phyloP scores from a whole-genome alignment of 805 yeast species.

The Vanderwaltozyma tropicalis region DNA sequence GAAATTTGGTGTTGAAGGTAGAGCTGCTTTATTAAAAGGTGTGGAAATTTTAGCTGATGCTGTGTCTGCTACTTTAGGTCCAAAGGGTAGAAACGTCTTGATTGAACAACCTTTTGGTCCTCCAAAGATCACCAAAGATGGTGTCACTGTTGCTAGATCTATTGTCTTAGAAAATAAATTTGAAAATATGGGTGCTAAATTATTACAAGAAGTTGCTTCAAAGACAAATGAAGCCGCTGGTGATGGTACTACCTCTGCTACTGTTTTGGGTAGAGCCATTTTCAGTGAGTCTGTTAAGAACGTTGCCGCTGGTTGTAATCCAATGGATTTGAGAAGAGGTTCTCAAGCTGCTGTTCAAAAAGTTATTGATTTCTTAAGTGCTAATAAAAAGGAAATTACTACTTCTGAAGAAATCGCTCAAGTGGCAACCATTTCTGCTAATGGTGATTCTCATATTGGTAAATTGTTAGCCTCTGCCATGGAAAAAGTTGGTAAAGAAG shows the following conservation, averaged over 20 bases:
- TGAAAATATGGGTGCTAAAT: constrained; percentile 93
- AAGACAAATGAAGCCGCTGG: constrained; percentile 97
- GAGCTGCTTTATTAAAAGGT: constrained; percentile 89
- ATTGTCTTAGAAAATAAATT: constrained; percentile 77
- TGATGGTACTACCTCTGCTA: constrained; percentile 97
- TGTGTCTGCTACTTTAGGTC: constrained; percentile 92
- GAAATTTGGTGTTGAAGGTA: constrained; percentile 93
- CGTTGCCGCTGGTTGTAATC: constrained; percentile 98
- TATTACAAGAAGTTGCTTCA: constrained; percentile 92
- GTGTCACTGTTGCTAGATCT: constrained; percentile 92
- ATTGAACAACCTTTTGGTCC: constrained; percentile 95
- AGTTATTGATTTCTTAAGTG: constrained; percentile 72
- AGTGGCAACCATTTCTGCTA: constrained; percentile 96
- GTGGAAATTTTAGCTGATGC: constrained; percentile 94
- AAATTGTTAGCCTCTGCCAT: constrained; percentile 84
- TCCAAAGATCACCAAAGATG: constrained; percentile 98
- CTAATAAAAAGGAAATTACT: constrained; percentile 86
- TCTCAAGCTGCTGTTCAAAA: constrained; percentile 94
- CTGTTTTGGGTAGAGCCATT: constrained; percentile 90
- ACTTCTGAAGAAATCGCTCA: constrained; percentile 93
- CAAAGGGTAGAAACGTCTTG: constrained; percentile 93
- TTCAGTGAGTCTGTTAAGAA: constrained; percentile 91
- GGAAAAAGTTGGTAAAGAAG: constrained; percentile 98
- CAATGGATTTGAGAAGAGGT: constrained; percentile 96
- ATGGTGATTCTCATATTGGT: constrained; percentile 92